Evolutionary conservation across 2,329 filamentous ascomycete species (phyloP), one percentile per base, ranked within the genome.

Genomic region (Ambrosiella xylebori): DNA sequence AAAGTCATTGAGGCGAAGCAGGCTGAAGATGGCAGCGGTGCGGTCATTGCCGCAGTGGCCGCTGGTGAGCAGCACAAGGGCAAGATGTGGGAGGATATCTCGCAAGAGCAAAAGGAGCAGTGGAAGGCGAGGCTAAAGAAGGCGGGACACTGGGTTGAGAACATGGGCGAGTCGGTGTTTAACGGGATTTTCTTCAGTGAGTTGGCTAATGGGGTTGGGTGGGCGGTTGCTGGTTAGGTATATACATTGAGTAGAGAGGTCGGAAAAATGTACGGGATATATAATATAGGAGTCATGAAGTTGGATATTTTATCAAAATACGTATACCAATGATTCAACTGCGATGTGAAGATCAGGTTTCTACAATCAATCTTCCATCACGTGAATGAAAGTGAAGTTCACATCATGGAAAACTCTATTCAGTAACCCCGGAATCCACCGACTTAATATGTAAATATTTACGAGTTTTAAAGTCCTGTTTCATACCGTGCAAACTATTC

Each of bases 171-270:
- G 72, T 76, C 74, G 8, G 79, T 93, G 37, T 77, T 94, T 63
- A 81, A 83, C 69, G 85, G 86, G 2, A 78, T 94, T 38, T 71
- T 94, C 62, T 94, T 94, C 70, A 79, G 82, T 17, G 79, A 88
- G 69, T 74, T 87, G 62, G 85, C 78, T 1, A 84, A 79, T 1
- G 71, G 75, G 56, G 79, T 86, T 13, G 78, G 80, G 4, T 72
- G 71, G 37, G 73, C 75, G 52, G 71, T 79, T 56, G 72, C 44
- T 13, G 44, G 44, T 17, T 47, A 47, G 19, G n/a, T 47, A 47
- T 47, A 8, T 17, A 17, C 8, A 47, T 67, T 40, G 72, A 65
- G 44, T 19, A 44, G 12, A 15, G 27, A 37, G 15, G 36, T 17
- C 35, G 36, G 47, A 11, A 40, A 0, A 2, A 36, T 15, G 2